phyloP scores from a whole-genome alignment of 495 filamentous ascomycete genomes.

The Chaetomium cochliodes region DNA sequence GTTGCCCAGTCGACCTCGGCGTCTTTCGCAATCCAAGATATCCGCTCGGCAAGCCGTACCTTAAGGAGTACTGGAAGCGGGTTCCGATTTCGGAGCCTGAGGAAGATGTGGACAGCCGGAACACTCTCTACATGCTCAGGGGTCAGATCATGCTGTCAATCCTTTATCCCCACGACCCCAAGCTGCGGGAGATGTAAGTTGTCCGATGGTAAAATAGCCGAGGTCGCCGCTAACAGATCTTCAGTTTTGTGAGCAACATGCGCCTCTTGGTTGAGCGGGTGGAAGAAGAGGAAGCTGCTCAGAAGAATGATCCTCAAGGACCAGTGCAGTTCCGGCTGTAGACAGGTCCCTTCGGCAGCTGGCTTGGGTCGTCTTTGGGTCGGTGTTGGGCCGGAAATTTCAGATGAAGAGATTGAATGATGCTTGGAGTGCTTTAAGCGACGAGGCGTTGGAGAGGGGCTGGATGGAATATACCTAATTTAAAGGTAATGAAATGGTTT shows the following conservation, averaged over 20 bases:
- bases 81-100: constrained; percentile 32
- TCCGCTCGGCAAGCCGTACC: constrained; percentile 26
- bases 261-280: constrained; percentile 20
- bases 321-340: background rate
- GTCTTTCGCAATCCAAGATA: constrained; percentile 36
- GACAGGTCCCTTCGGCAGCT: background rate
- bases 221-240: background rate
- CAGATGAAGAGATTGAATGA: no score
- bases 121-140: constrained; percentile 32
- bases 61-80: constrained; percentile 30
- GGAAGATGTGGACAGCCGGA: constrained; percentile 35
- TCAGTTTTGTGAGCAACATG: constrained; percentile 24
- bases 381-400: no score
- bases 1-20: constrained; percentile 36
- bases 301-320: no score
- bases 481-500: background rate
- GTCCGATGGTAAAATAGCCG: background rate
- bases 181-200: constrained; percentile 25
- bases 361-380: background rate
- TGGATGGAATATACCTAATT: background rate
- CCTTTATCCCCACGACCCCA: constrained; percentile 24
- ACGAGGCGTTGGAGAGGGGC: background rate
- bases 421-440: no score
- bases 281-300: constrained; percentile 15
- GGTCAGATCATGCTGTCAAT: constrained; percentile 25